A percentile compares a stretch with the other conserved stretches of the same genome.
Evolutionary conservation across 495 filamentous ascomycete species (phyloP).

Genomic region (Terfezia claveryi): DNA sequence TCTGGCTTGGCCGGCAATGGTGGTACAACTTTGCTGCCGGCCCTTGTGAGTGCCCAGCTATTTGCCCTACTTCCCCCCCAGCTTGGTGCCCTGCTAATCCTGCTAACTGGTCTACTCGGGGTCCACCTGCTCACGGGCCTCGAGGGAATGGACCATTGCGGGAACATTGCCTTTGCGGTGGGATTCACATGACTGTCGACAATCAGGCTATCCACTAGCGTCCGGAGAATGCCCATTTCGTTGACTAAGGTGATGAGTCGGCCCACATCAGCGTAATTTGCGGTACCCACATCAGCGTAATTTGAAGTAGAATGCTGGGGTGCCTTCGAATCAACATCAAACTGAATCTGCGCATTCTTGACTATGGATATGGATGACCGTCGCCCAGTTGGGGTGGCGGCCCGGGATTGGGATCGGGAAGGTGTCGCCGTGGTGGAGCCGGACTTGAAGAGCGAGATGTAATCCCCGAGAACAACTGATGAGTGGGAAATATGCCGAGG

Average conservation of each 20-base stretch:
- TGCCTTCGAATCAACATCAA: slow-evolving; percentile 8
- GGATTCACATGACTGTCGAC: slow-evolving; percentile 8
- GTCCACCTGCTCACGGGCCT: too few species aligned
- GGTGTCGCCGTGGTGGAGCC: background rate
- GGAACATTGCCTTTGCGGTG: background rate
- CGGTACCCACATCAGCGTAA: background rate
- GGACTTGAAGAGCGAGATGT: slow-evolving; percentile 8
- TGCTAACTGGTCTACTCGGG: too few species aligned
- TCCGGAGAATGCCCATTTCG: slow-evolving; percentile 14
- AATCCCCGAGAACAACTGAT: slow-evolving; percentile 11
- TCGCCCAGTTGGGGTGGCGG: background rate
- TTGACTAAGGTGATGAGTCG: slow-evolving; percentile 3
- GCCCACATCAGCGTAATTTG: background rate
- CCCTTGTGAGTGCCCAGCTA: too few species aligned
- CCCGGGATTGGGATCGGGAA: background rate
- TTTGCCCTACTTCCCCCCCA: too few species aligned
- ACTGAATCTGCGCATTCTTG: too few species aligned
- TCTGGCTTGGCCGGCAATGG: too few species aligned
- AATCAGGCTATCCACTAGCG: slow-evolving; percentile 16
- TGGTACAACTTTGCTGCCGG: too few species aligned
- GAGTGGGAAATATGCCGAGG: slow-evolving; percentile 16
- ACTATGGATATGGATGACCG: slow-evolving; percentile 11
- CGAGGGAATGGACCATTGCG: background rate
- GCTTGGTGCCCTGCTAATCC: too few species aligned
- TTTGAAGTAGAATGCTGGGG: background rate